A percentile compares a stretch with the other conserved stretches of the same genome.
Conservation (phyloP, 805 yeast genomes). For the Wickerhamiella occidentalis region DNA sequence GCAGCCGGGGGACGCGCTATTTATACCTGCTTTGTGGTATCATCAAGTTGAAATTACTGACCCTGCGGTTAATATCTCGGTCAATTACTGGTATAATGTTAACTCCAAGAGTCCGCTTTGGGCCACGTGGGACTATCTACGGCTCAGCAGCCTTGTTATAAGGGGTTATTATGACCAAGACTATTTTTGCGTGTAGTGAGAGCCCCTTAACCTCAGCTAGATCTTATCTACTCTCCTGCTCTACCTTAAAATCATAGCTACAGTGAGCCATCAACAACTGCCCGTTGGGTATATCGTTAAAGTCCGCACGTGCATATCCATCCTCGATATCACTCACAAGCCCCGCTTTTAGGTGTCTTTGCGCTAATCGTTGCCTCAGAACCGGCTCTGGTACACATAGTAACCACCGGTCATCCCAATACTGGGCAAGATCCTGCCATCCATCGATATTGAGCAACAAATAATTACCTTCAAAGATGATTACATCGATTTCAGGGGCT, state of each 20-base stretch:
- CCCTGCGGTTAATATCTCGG: slow-evolving; percentile 21
- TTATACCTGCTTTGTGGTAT: slow-evolving; percentile 33
- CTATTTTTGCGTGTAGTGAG: slow-evolving; percentile 14
- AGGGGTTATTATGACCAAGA: slow-evolving; percentile 21
- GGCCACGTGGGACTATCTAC: slow-evolving; percentile 25
- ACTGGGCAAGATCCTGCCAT: slow-evolving; percentile 41
- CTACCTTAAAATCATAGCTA: not conserved
- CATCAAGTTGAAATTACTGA: slow-evolving; percentile 28
- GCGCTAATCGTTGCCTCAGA: slow-evolving; percentile 48
- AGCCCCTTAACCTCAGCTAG: too few relatives aligned
- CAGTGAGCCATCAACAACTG: not conserved
- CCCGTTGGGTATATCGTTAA: slow-evolving; percentile 56
- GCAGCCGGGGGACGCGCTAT: slow-evolving; percentile 30
- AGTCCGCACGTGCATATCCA: slow-evolving; percentile 32
- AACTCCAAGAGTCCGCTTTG: slow-evolving; percentile 21
- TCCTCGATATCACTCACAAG: slow-evolving; percentile 25
- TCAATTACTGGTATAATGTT: slow-evolving; percentile 28
- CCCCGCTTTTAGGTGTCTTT: slow-evolving; percentile 43
- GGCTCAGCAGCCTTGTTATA: slow-evolving; percentile 18
- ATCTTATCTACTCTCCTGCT: not conserved
- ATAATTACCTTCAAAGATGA: slow-evolving; percentile 70
- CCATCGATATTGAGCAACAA: slow-evolving; percentile 44
- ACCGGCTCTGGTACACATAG: slow-evolving; percentile 36
- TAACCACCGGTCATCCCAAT: slow-evolving; percentile 34
- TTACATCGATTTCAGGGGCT: slow-evolving; percentile 36